Base-by-base conservation (phyloP, 2,329 filamentous ascomycete genomes). In the Alternaria sp. region DNA sequence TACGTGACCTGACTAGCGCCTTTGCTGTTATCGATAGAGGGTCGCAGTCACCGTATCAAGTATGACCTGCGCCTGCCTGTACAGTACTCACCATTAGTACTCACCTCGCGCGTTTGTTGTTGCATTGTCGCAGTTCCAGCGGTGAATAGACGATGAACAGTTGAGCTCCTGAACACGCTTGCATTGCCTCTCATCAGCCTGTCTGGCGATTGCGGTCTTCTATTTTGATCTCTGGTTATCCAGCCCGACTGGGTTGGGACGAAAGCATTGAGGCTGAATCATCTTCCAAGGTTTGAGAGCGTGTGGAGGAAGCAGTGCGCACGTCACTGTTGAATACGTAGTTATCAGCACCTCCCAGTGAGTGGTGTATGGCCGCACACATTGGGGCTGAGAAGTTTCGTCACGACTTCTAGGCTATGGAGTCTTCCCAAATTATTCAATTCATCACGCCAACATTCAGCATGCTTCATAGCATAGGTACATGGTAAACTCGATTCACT, bases 1-100 rank as follows among this genome's bases (percentile, higher is more conserved):
- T 60, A 57, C 57, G 57, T 60, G 57, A 60, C 57, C 56, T 49
- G 44, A 55, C 57, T 51, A 56, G 56, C 56, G 52, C 36, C 44
- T 43, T 20, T 48, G 30, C 16, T 27, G 45, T 60, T 60, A 60
- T 60, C 57, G 57, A 60, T 60, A 56, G 38, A 44, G 28, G 22
- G 50, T 25, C 28, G 50, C 38, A 53, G 50, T 44, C 43, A 27
- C 51, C 46, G 46, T 30, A 7, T 49, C 30, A 32, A 18, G 30
- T 32, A 32, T 12, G 30, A 12, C 30, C n/a, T 18, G 45, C 45
- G 45, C 45, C 45, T 49, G 45, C 28, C 45, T 20, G 10, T 4
- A n/a, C 7, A 22, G 18, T 12, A 41, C 38, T 41, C n/a, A 40
- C 38, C n/a, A 38, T 8, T n/a, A n/a, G n/a, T n/a, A n/a, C n/a